Percentiles rank a stretch among this genome's conserved stretches.
phyloP scores from a whole-genome alignment of 208 protist species.

The Crithidia sp. region DNA sequence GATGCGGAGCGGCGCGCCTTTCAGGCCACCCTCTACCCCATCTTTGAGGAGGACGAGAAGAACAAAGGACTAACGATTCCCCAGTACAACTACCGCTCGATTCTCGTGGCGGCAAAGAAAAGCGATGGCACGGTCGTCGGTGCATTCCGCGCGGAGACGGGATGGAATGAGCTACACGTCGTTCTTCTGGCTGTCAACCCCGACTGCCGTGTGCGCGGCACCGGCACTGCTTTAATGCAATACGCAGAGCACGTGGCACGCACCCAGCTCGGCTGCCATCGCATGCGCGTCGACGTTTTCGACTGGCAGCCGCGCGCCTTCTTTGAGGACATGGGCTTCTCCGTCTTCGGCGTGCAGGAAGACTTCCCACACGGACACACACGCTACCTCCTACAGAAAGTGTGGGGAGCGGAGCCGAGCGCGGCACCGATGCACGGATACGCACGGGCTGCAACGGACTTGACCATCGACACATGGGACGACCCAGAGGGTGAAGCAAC shows the following conservation, averaged over 20 bases:
- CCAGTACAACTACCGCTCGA: background rate
- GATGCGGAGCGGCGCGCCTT: conserved; percentile 2
- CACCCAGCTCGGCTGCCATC: conserved; percentile 14
- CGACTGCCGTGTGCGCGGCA: conserved; percentile 14
- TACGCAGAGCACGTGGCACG: conserved; percentile 11
- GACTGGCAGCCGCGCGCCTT: conserved; percentile 37
- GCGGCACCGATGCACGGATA: background rate
- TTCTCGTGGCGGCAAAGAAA: conserved; percentile 12
- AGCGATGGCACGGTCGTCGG: conserved; percentile 11
- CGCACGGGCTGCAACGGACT: background rate
- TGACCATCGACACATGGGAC: conserved; percentile 4
- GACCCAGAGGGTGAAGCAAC: background rate
- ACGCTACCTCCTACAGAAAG: conserved; percentile 33
- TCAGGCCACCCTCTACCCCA: background rate
- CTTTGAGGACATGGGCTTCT: conserved; percentile 24
- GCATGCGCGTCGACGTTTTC: conserved; percentile 8
- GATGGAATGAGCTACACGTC: conserved; percentile 18
- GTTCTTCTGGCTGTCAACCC: conserved; percentile 13
- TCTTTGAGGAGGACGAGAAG: background rate
- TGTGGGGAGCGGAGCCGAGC: conserved; percentile 6
- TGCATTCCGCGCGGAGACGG: background rate
- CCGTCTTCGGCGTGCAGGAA: conserved; percentile 14
- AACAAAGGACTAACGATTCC: conserved; percentile 11
- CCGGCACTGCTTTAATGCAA: conserved; percentile 20
- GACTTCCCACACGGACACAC: conserved; percentile 26